phyloP scores from a whole-genome alignment of 1,139 yeast species.

The Saccharomyces hybrid region DNA sequence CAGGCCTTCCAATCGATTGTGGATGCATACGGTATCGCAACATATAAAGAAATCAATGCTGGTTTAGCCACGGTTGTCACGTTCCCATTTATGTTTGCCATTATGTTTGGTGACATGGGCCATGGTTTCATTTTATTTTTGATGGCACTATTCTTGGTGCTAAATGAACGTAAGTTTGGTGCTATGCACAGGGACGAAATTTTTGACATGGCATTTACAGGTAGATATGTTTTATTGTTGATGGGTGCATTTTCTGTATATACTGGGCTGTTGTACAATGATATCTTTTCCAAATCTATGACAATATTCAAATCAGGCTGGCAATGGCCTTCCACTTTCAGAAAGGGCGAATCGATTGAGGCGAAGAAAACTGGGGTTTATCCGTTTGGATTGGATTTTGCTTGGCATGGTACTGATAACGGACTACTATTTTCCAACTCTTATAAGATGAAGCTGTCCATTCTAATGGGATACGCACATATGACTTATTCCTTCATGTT shows the following conservation, averaged over 20 bases:
- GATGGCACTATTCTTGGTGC: constrained; percentile 52
- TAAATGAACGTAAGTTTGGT: constrained; percentile 52
- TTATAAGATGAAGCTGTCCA: constrained; percentile 74
- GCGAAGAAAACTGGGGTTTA: constrained; percentile 55
- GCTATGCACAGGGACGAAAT: constrained; percentile 67
- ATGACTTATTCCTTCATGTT: constrained; percentile 69
- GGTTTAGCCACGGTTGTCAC: constrained; percentile 75
- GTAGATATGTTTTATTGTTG: constrained; percentile 62
- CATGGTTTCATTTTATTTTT: constrained; percentile 63
- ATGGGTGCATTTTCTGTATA: constrained; percentile 78
- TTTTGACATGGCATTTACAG: constrained; percentile 73
- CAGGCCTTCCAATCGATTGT: constrained; percentile 69
- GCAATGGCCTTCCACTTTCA: constrained; percentile 60
- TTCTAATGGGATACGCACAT: constrained; percentile 71
- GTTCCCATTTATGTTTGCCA: constrained; percentile 80
- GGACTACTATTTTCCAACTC: constrained; percentile 67
- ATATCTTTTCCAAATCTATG: constrained; percentile 72
- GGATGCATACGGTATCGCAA: constrained; percentile 75
- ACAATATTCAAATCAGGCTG: constrained; percentile 65
- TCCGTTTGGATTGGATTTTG: constrained; percentile 62
- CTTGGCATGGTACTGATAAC: constrained; percentile 81
- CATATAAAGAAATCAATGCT: constrained; percentile 72
- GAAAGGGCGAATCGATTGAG: constrained; percentile 49
- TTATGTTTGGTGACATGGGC: constrained; percentile 83
- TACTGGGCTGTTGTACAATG: constrained; percentile 72